Percentiles rank a stretch among this genome's conserved stretches.
These are phyloP conservation scores for Vigna angularis DNA, from an alignment of 306 rosid species.

Conservation along the genomic window DNA sequence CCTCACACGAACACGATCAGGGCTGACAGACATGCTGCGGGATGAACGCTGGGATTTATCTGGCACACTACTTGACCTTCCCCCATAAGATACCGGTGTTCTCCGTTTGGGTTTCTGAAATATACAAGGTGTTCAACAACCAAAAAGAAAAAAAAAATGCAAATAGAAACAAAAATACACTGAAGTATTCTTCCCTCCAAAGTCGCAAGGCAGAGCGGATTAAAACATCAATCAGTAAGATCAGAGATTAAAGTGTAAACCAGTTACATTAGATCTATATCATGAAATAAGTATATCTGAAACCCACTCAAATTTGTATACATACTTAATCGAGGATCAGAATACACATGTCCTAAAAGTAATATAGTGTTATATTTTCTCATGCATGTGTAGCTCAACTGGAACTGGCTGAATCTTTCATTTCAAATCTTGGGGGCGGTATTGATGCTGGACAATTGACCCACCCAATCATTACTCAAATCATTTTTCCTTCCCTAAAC, in stretches of 20 bases:
- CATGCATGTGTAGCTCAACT: background rate
- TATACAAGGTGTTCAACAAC: conserved; percentile 29
- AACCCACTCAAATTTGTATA: conserved; percentile 5
- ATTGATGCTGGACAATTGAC: background rate
- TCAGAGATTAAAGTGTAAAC: background rate
- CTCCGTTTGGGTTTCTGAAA: conserved; percentile 87
- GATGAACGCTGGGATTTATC: conserved; percentile 91
- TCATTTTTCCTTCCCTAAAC: background rate
- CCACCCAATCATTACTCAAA: background rate
- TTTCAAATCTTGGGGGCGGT: conserved; percentile 17
- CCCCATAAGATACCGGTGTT: conserved; percentile 74
- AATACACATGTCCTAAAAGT: background rate
- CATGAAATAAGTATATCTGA: background rate
- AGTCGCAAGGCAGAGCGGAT: background rate
- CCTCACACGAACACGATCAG: conserved; percentile 92
- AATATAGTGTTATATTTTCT: background rate
- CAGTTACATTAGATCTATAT: conserved; percentile 5
- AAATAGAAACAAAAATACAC: conserved; percentile 18
- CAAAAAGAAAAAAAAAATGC: conserved; percentile 29
- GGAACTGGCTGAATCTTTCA: background rate
- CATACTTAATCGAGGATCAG: conserved; percentile 3
- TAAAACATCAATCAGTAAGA: conserved; percentile 1
- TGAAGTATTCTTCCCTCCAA: conserved; percentile 6
- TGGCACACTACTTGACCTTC: conserved; percentile 86
- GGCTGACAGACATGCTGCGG: conserved; percentile 92